Evolutionary conservation across 305 asterid species (phyloP).

Genomic region (Plantago rigida): DNA sequence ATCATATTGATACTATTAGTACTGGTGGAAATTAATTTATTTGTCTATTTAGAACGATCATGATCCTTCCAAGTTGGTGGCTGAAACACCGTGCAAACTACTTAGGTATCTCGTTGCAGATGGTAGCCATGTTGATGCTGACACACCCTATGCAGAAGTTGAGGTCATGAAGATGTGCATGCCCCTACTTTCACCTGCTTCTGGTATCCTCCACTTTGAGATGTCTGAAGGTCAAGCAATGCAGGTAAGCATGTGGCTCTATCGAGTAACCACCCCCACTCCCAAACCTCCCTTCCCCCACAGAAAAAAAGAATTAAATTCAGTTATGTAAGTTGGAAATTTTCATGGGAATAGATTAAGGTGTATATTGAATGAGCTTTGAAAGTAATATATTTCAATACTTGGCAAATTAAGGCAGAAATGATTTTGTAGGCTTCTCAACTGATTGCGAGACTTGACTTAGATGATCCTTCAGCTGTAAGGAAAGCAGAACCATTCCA

Average conservation of each 20-base stretch:
- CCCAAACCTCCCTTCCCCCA: too few species aligned
- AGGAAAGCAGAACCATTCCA: constrained; percentile 91
- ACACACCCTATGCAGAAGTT: constrained; percentile 87
- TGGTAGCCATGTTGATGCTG: constrained; percentile 85
- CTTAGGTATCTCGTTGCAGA: constrained; percentile 72
- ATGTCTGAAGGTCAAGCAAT: constrained; percentile 97
- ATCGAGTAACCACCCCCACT: background rate
- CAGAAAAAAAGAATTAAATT: too few species aligned
- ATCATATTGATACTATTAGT: constrained; percentile 3
- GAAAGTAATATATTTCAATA: constrained; percentile 15
- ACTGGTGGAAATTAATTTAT: constrained; percentile 17
- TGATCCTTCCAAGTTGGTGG: constrained; percentile 90
- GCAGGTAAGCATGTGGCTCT: constrained; percentile 51
- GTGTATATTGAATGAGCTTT: background rate
- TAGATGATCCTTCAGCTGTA: constrained; percentile 96
- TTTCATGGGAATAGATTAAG: background rate
- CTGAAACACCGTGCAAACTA: constrained; percentile 97
- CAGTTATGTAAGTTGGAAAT: background rate
- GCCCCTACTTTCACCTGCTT: constrained; percentile 99
- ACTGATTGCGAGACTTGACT: constrained; percentile 87
- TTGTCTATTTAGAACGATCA: constrained; percentile 71
- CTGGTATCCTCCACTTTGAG: constrained; percentile 67
- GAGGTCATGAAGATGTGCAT: constrained; percentile 99
- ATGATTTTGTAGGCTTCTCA: constrained; percentile 64
- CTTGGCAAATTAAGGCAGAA: constrained; percentile 15